Evolutionary conservation across 129 eudicot genomes (phyloP), one percentile per base, ranked within the genome.

Genomic region (Dittrichia graveolens): DNA sequence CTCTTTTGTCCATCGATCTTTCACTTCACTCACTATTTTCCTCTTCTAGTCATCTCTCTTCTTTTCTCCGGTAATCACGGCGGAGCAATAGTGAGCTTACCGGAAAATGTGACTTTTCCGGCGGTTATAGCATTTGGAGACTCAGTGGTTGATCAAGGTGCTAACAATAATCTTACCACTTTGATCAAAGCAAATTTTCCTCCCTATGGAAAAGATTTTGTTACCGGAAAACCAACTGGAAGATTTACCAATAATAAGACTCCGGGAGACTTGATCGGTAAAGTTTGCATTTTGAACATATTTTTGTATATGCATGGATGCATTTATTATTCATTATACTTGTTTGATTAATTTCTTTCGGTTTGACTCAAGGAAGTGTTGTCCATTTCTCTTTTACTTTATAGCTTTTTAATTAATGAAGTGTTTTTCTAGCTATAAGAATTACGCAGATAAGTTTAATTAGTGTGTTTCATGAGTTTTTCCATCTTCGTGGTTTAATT

Each of bases 131-230:
- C 74, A 3, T 90, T 84, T n/a, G 96, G 96, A 35, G 96, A 90
- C 82, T 90, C 93, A 0, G 79, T 90, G 0, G 91, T 85, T 2
- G 96, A 90, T 69, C 90, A 83, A 66, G 96, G 96, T 5, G 85
- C 75, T 13, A 90, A 90, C 67, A 90, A 90, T 62, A 58, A 70
- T 38, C 72, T 87, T 4, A 45, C 24, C 0, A 85, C 96, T 6
- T 0, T 83, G 14, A 1, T 72, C 3, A 87, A 85, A 69, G 75
- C 83, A 56, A 81, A 85, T 31, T 87, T 78, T 48, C 58, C 80
- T 3, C 96, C 96, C 3, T 90, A 90, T 9, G 96, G 96, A 5
- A 76, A 72, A 41, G 96, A 87, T 69, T 87, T 87, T 8, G 12
- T 3, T 0, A 82, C 58, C 15, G 87, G 84, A 63, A 46, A 60